phyloP scores from a whole-genome alignment of 129 eudicot genomes.

The Centaurea solstitialis region DNA sequence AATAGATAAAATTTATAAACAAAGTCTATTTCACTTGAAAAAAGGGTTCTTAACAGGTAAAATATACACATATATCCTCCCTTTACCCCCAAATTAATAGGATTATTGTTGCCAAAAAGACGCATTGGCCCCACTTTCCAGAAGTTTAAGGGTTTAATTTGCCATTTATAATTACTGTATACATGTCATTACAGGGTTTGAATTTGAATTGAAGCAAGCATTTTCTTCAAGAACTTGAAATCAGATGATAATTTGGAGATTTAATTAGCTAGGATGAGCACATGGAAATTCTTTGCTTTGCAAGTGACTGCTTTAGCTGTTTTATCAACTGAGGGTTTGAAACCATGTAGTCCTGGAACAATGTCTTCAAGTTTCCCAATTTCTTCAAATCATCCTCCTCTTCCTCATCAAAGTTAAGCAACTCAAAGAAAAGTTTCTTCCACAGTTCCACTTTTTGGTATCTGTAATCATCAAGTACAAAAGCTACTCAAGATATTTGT shows the following conservation, averaged over 20 bases:
- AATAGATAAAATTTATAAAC: too few species aligned
- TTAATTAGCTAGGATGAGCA: constrained; percentile 52
- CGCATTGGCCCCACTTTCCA: too few species aligned
- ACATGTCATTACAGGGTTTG: too few species aligned
- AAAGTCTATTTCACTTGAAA: too few species aligned
- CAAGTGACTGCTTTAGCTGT: constrained; percentile 65
- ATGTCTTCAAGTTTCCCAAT: constrained; percentile 50
- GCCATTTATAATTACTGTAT: too few species aligned
- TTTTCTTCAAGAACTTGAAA: too few species aligned
- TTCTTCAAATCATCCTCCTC: constrained; percentile 55
- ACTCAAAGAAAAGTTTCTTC: constrained; percentile 64
- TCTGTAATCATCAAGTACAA: constrained; percentile 34
- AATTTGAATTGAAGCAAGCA: too few species aligned
- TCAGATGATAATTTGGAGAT: not conserved
- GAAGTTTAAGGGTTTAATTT: too few species aligned
- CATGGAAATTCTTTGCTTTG: constrained; percentile 75
- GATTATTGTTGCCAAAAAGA: too few species aligned
- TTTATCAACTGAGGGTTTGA: constrained; percentile 61
- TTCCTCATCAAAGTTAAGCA: constrained; percentile 55
- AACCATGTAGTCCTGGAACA: constrained; percentile 77
- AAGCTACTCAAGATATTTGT: not conserved
- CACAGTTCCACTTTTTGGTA: constrained; percentile 77
- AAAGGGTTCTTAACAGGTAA: too few species aligned
- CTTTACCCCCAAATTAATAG: too few species aligned
- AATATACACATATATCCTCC: too few species aligned